A percentile compares a stretch with the other conserved stretches of the same genome.
Conservation (phyloP, 805 yeast genomes). For the Starmerella scarabaei region DNA sequence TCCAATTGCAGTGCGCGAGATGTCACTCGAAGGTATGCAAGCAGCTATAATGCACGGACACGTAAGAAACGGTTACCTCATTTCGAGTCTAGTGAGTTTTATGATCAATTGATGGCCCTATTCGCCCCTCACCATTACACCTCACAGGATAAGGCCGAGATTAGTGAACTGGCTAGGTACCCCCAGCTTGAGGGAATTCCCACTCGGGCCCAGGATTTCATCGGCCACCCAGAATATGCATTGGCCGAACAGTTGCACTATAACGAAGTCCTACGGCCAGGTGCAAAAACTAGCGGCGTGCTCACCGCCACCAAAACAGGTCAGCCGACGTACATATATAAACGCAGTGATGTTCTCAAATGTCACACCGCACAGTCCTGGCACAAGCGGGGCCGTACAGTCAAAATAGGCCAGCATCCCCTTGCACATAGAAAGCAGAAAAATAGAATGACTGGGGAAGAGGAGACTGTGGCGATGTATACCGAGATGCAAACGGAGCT, state of each 20-base stretch:
- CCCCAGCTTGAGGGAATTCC: constrained; percentile 80
- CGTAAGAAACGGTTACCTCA: constrained; percentile 59
- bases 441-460: constrained; percentile 19
- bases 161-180: constrained; percentile 45
- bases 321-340: constrained; percentile 37
- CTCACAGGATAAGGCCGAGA: constrained; percentile 35
- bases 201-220: constrained; percentile 64
- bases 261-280: constrained; percentile 61
- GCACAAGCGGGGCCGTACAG: constrained; percentile 66
- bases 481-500: constrained; percentile 65
- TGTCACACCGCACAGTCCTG: constrained; percentile 71
- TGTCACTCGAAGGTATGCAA: constrained; percentile 73
- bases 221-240: constrained; percentile 75
- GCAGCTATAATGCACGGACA: constrained; percentile 56
- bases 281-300: constrained; percentile 55
- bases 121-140: constrained; percentile 22
- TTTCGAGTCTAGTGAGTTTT: constrained; percentile 37
- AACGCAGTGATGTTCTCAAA: constrained; percentile 46
- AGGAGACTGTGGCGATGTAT: constrained; percentile 36
- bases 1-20: constrained; percentile 54
- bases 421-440: constrained; percentile 30
- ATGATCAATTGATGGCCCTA: constrained; percentile 32
- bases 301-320: constrained; percentile 35
- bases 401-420: constrained; percentile 60
- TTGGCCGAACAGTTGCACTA: constrained; percentile 59